These are phyloP conservation scores for Aureobasidium sp. DNA, from an alignment of 2,329 filamentous ascomycete genomes.

Conservation along the genomic window DNA sequence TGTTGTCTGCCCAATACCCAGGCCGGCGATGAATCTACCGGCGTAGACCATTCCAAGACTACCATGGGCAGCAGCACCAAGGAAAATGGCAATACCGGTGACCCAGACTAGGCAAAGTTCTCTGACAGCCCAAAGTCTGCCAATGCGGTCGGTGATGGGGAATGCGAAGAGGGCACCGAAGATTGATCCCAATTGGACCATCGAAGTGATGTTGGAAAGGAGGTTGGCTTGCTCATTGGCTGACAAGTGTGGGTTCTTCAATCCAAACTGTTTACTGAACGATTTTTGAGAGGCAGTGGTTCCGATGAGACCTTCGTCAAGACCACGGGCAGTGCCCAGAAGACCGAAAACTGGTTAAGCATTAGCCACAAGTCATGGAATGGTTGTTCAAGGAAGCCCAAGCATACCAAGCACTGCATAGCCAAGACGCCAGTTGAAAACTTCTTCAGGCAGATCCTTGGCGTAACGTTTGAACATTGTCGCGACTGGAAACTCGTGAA, in stretches of 20 bases:
- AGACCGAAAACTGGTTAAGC: conserved; percentile 32
- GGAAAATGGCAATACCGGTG: conserved; percentile 30
- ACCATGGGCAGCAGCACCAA: conserved; percentile 34
- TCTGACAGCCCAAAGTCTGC: conserved; percentile 23
- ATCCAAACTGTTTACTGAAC: conserved; percentile 53
- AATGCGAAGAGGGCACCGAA: conserved; percentile 55
- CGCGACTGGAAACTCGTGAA: not conserved
- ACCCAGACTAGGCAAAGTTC: conserved; percentile 22
- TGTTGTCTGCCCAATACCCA: conserved; percentile 39
- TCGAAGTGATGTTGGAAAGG: conserved; percentile 60
- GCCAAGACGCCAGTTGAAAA: conserved; percentile 72
- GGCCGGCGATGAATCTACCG: conserved; percentile 34
- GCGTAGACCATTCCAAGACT: conserved; percentile 26
- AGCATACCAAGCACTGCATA: conserved; percentile 53
- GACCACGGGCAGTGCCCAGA: conserved; percentile 65
- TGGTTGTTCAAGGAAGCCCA: not conserved
- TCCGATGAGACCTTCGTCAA: conserved; percentile 71
- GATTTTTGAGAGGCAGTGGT: conserved; percentile 49
- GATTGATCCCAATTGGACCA: conserved; percentile 74
- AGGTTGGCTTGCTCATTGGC: conserved; percentile 56
- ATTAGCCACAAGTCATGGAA: not conserved
- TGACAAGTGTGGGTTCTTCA: conserved; percentile 42
- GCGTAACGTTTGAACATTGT: conserved; percentile 36
- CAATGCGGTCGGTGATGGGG: conserved; percentile 24
- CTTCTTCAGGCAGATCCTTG: conserved; percentile 57